Evolutionary conservation across 352 stramenopile genomes (phyloP).

Genomic region (Phytophthora chlamydospora): DNA sequence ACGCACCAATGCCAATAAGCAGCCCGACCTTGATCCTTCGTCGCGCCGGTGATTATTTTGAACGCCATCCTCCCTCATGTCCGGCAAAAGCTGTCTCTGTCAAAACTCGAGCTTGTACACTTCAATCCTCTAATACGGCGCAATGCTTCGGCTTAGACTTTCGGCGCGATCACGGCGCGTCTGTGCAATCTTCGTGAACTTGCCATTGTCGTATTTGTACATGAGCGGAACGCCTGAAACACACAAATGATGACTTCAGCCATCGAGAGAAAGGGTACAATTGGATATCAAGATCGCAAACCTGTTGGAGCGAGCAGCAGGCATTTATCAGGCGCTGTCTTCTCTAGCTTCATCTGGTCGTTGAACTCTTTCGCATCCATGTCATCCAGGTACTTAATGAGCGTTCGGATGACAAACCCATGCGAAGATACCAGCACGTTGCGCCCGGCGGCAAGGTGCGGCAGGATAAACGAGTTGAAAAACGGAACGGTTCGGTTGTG

Average conservation of each 20-base stretch:
- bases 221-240: conserved; percentile 75
- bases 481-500: conserved; percentile 79
- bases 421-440: conserved; percentile 85
- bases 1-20: conserved; percentile 36
- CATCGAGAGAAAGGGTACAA: neutral
- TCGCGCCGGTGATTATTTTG: conserved; percentile 16
- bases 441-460: conserved; percentile 69
- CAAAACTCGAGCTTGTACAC: conserved; percentile 4
- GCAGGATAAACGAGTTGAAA: conserved; percentile 78
- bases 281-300: conserved; percentile 17
- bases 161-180: conserved; percentile 74
- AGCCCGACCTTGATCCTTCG: conserved; percentile 29
- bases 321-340: conserved; percentile 75
- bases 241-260: conserved; percentile 13
- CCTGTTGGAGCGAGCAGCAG: conserved; percentile 76
- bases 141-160: conserved; percentile 72
- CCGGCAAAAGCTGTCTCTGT: conserved; percentile 4
- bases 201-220: conserved; percentile 82
- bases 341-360: conserved; percentile 86
- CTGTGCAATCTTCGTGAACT: conserved; percentile 74
- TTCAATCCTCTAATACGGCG: conserved; percentile 60
- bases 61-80: conserved; percentile 12
- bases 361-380: conserved; percentile 82
- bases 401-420: conserved; percentile 85
- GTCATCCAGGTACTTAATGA: conserved; percentile 84